phyloP scores from a whole-genome alignment of 2,329 filamentous ascomycete genomes.

The Epicoccum nigrum region DNA sequence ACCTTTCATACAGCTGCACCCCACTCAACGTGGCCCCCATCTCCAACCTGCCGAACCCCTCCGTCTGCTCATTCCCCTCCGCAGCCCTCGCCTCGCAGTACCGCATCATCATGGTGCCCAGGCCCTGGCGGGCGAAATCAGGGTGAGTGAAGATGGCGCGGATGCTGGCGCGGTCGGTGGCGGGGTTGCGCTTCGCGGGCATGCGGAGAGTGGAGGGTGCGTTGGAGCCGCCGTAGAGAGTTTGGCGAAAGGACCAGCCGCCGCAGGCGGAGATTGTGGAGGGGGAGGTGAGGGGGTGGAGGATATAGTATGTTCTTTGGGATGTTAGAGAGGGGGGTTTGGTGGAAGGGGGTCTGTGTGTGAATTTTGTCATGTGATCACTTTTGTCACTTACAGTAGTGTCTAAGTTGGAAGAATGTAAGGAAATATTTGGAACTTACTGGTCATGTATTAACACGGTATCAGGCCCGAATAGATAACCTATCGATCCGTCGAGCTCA shows the following conservation, averaged over 20 bases:
- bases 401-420: background rate
- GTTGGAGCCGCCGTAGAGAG: slow-evolving; percentile 43
- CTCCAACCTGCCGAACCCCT: slow-evolving; percentile 39
- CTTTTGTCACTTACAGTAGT: no score
- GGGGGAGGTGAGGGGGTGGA: slow-evolving; percentile 31
- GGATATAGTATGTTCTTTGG: slow-evolving; percentile 42
- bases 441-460: slow-evolving; percentile 41
- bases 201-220: slow-evolving; percentile 39
- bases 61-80: slow-evolving; percentile 19
- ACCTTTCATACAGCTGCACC: slow-evolving; percentile 43
- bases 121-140: slow-evolving; percentile 32
- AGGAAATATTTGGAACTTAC: slow-evolving; percentile 12
- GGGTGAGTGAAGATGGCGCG: slow-evolving; percentile 47
- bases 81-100: slow-evolving; percentile 40
- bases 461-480: slow-evolving; percentile 45
- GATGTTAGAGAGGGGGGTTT: background rate
- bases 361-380: no score
- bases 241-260: slow-evolving; percentile 45
- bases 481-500: slow-evolving; percentile 46
- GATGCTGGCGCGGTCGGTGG: slow-evolving; percentile 40
- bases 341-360: no score
- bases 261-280: slow-evolving; percentile 41
- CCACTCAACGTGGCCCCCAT: slow-evolving; percentile 47
- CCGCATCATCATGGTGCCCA: slow-evolving; percentile 49
- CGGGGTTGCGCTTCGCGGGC: slow-evolving; percentile 39